Conservation (phyloP, 257 asterid genomes). For the Paulownia fortunei region DNA sequence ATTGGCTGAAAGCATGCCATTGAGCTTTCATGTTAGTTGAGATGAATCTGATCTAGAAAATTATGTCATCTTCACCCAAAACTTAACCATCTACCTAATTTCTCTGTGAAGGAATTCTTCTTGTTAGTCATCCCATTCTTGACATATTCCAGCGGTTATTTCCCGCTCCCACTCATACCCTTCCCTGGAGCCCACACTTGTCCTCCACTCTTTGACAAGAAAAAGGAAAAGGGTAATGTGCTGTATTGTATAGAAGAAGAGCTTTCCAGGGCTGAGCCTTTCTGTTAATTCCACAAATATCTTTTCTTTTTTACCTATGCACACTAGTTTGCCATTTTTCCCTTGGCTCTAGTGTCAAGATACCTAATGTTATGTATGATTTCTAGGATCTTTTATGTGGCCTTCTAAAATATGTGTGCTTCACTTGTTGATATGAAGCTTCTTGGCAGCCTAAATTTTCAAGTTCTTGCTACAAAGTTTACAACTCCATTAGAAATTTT, state of each 20-base stretch:
- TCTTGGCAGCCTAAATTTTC: neutral
- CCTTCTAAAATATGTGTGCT: neutral
- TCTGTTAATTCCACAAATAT: neutral
- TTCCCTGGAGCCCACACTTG: neutral
- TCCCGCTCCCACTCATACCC: neutral
- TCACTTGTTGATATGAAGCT: neutral
- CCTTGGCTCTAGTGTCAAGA: neutral
- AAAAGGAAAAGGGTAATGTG: neutral
- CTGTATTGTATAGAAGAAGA: neutral
- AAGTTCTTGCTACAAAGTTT: neutral
- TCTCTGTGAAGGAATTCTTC: neutral
- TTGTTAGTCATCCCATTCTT: neutral
- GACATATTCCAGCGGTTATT: neutral
- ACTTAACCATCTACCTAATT: neutral
- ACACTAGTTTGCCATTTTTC: neutral
- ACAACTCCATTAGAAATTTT: neutral
- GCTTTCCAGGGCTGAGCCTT: neutral
- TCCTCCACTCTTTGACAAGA: conserved; percentile 4
- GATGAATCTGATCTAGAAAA: conserved; percentile 10
- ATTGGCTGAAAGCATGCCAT: conserved; percentile 1
- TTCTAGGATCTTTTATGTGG: neutral
- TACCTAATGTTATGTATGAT: neutral
- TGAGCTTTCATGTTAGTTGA: neutral
- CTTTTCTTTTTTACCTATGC: neutral
- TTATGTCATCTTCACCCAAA: neutral